Base-by-base conservation (phyloP, 768 basidiomycete genomes). In the Sarcomyxa edulis region DNA sequence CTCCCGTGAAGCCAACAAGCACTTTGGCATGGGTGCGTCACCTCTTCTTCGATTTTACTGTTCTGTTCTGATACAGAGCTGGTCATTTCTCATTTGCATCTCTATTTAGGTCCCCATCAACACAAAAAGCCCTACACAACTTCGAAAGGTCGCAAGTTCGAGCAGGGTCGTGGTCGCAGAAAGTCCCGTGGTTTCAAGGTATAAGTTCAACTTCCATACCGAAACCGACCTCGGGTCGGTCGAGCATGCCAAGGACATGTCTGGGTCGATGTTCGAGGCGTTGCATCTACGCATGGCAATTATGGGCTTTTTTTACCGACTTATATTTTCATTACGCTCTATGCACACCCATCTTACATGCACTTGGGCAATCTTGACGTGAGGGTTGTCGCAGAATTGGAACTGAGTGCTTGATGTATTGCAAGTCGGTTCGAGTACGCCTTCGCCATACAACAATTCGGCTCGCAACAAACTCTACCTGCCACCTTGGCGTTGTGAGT, bases 81-180 rank as follows among this genome's bases (percentile, higher is more conserved):
- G 19, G 2, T 15, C 19, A 11, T 22, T 7, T 28, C 24, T 18
- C 16, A 26, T 18, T 12, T 37, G 8, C n/a, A 19, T 24, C 9
- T 34, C 23, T 27, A 33, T 38, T 9, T 44, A 74, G 78, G 85
- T 49, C 93, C 93, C 40, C 90, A 94, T 83, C 91, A 97, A 71
- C 74, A 96, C 84, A 97, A 95, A 78, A 96, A 94, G 72, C 96
- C 96, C 33, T 87, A 92, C 72, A 88, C 93, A 32, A 74, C 71
- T 56, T 93, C 91, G 61, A 96, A 95, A 74, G 95, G 96, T 47
- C 88, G 94, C 79, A 97, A 96, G 83, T 95, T 96, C 84, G 95
- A 99, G 74, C 84, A 83, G 60, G 95, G 71, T 64, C 94, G 95
- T 81, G 95, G 95, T 74, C 89, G 95, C 78, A 81, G 95, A 87